Base-by-base conservation (phyloP, 2,329 filamentous ascomycete species). In the Magnaporthiopsis rhizophila region DNA sequence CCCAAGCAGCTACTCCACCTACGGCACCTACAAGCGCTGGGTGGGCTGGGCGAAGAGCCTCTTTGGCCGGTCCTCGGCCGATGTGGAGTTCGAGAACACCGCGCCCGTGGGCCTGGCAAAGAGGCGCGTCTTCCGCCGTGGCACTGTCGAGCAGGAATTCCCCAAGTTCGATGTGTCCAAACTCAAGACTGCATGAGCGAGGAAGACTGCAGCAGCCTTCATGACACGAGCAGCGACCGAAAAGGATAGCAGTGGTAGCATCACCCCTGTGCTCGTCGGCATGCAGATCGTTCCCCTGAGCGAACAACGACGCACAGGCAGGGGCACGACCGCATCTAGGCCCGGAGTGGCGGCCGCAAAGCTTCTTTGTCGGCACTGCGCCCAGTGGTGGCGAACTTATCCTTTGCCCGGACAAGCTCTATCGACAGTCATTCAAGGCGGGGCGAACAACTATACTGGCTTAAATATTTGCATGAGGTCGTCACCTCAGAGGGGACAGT, bases 11-110 rank as follows among this genome's bases (percentile, higher is more conserved):
- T 66, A 64, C 26, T 58, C 30, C 60, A 57, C 15, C 24, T 67
- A 68, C 53, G 66, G 65, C 50, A 56, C 62, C 32, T 68, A 67
- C 63, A 62, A 63, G 28, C 63, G 67, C 53, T 66, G 62, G 61
- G 53, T 66, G n/a, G 61, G 62, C 24, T 61, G 59, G 59, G 56
- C 65, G 59, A 66, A 65, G 63, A 61, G n/a, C 53, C 28, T 63
- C 56, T 62, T 68, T 24, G 59, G 38, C 45, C 21, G 8, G 9
- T 53, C 45, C 8, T 53, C 45, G 8, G 45, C 8, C 2, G 45
- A 53, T 6, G 18, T 53, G 21, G 45, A 53, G n/a, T 8, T 21
- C n/a, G 21, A 53, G 21, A 21, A 21, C 21, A 9, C 45, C 8
- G 45, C 9, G 3, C 3, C 45, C 7, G 21, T 9, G 45, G 45